Evolutionary conservation across 805 yeast genomes (phyloP), one percentile per base, ranked within the genome.

Genomic region (Saturnispora sanitii): DNA sequence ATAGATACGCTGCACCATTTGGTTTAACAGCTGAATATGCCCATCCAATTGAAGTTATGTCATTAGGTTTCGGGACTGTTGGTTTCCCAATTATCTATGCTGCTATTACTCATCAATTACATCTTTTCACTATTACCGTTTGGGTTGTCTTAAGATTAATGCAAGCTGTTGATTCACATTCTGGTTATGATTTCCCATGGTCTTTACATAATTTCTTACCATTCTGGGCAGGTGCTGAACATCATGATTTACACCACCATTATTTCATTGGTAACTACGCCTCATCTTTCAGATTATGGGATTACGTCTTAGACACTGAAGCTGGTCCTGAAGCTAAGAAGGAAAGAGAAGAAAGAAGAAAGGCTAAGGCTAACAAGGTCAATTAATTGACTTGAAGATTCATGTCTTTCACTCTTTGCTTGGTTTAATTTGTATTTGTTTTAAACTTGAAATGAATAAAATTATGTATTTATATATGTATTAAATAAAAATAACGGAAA

Each of bases 171-270:
- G 80, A 74, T 51, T 64, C 79, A 12, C 80, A 74, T 49, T 71
- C 77, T 2, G 80, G 80, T 30, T 74, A 74, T 51, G 79, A 74
- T 44, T 74, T 74, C 58, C 80, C 80, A 4, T 72, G 75, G 75
- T 73, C 78, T 1, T 63, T 74, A 51, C 71, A 73, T 54, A 56
- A 71, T 42, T 62, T 72, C 53, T 38, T 74, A n/a, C 80, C 80
- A 33, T 66, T 74, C 57, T 74, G 80, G 80, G 79, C 80, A 8
- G 80, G 79, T 25, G 79, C 79, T 29, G 77, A 70, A 42, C 80
- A 74, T 50, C 80, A 74, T 51, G 80, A 74, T 50, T 66, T 68
- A 44, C 80, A 74, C 48, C 80, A 74, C 48, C 80, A 73, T 49
- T 70, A 68, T 54, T 74, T 74, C 48, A 72, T 74, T 45, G 80